Base-by-base conservation (phyloP, 2,329 filamentous ascomycete genomes). In the Clarireedia hainanense region DNA sequence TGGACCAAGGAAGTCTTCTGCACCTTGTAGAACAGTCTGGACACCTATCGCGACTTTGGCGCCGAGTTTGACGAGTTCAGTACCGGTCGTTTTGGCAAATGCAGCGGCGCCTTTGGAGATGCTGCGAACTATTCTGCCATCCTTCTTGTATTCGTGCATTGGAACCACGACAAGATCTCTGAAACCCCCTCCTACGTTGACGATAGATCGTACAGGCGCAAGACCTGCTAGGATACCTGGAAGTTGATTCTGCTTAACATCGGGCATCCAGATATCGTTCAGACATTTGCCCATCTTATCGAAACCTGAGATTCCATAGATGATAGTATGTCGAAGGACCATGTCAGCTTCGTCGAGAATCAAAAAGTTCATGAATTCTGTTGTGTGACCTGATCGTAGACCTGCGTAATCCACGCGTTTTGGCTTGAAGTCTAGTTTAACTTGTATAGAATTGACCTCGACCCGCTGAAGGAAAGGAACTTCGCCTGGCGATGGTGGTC, bases 301-400 rank as follows among this genome's bases (percentile, higher is more conserved):
- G 64, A 97, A 96, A 0, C 94, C 94, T 6, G 84, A 84, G 1
- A 96, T 82, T 27, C 95, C 94, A 63, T 97, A 96, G 37, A 97
- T 83, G 63, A 99, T 97, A 26, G 89, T 88, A 68, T 92, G 91
- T 12, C 88, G 83, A 52, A 99, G 79, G 6, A 87, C 81, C 79
- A 99, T 88, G 58, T 92, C 85, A 2, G 94, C 85, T 61, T 89
- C 86, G 63, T 99, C 94, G 1, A 99, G 80, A 14, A 92, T 88
- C 61, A 99, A 80, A 69, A 99, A 96, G 70, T 99, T 99, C 91
- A 97, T 97, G 67, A 99, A 95, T 70, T 99, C 94, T 0, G 90
- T 95, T 0, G 94, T 97, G 62, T 89, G 90, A 1, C 94, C 94
- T 1, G 94, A 96, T 26, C 91, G 85, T 3, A 99, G 80, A 3